Evolutionary conservation across 2,329 filamentous ascomycete species (phyloP), one percentile per base, ranked within the genome.

Genomic region (Chrysoporthe cubensis): DNA sequence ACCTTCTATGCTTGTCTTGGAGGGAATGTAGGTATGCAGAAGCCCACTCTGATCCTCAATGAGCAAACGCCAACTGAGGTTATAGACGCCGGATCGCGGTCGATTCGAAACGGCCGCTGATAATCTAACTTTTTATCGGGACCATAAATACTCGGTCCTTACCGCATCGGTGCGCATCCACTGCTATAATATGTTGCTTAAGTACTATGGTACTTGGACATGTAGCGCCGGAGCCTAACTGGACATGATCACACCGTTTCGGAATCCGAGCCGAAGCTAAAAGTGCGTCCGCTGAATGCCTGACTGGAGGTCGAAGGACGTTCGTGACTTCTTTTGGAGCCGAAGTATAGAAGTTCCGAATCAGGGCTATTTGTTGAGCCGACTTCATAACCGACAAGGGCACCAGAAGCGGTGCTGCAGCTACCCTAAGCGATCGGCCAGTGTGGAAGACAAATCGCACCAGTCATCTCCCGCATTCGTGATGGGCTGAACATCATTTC

Each of bases 261-360:
- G 68, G 68, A 67, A 69, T 16, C 50, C 57, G 43, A 65, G 62
- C 65, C 62, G 62, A 63, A 62, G 67, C 46, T 58, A 66, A 57
- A 48, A 58, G 42, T 66, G 63, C 58, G 18, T 44, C 58, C 43
- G 43, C 43, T 50, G 43, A 43, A 65, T 58, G 40, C 34, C 61
- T 64, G 64, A 57, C 61, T 65, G 32, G 44, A n/a, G n/a, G 5
- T 16, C 8, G 34, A 44, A 13, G 37, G 7, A 52, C 59, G 18
- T 26, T 32, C 46, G 43, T 68, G 59, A 66, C n/a, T 48, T 16
- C 13, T 14, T 26, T 21, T 50, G 14, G 4, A 52, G 48, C 21
- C n/a, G 48, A 52, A 52, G 48, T 11, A 26, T 21, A 4, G 21
- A 9, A 52, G 26, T 32, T 13, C 8, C 9, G 8, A 50, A 21